Percentiles rank a stretch among this genome's conserved stretches.
Conservation (phyloP, 2,329 filamentous ascomycete species). For the Epichloe gansuensis region DNA sequence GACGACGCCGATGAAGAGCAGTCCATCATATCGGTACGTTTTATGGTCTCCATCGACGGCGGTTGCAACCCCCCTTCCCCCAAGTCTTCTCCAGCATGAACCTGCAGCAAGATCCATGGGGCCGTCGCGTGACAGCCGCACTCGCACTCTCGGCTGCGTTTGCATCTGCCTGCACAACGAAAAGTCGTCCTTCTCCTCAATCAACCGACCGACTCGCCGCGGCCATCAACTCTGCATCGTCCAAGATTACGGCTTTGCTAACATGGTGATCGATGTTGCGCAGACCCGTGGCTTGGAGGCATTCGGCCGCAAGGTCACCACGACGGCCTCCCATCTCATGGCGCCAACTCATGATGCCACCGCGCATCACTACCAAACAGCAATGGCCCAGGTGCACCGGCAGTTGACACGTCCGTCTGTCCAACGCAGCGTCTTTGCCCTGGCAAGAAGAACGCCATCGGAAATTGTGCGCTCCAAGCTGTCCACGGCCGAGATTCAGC, state of each 20-base stretch:
- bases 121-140: not conserved
- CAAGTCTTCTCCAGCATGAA: not conserved
- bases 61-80: not conserved
- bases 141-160: not conserved
- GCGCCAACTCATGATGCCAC: constrained; percentile 44
- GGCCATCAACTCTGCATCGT: not conserved
- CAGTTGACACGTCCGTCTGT: constrained; percentile 74
- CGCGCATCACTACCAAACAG: constrained; percentile 65
- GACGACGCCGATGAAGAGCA: constrained; percentile 37
- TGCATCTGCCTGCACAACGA: not conserved
- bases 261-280: constrained; percentile 7
- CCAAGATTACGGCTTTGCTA: constrained; percentile 2
- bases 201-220: not conserved
- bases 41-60: not conserved
- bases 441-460: constrained; percentile 83
- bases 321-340: constrained; percentile 85
- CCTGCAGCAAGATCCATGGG: not conserved
- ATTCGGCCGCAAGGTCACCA: constrained; percentile 88
- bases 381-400: constrained; percentile 80
- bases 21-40: constrained; percentile 31
- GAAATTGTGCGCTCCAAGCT: constrained; percentile 88
- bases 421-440: constrained; percentile 82
- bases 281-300: constrained; percentile 82
- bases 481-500: constrained; percentile 84
- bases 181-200: constrained; percentile 1